phyloP scores from a whole-genome alignment of 805 yeast species.

The Yarrowia alimentaria region DNA sequence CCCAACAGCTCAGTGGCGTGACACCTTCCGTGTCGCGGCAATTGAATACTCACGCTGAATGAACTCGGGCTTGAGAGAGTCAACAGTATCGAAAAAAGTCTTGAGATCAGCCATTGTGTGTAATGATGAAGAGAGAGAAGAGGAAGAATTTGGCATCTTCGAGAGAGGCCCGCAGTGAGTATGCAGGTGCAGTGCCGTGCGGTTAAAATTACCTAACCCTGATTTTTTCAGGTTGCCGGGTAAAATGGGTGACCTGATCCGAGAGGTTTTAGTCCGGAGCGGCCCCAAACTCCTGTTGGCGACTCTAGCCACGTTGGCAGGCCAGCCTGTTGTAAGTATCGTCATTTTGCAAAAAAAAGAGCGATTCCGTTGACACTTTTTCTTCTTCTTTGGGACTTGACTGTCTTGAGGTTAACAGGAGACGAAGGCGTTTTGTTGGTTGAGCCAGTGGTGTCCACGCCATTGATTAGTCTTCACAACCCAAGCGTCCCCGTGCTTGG shows the following conservation, averaged over 20 bases:
- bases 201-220: constrained; percentile 21
- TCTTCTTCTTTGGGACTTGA: no score
- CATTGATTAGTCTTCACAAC: no score
- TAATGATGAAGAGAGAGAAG: constrained; percentile 21
- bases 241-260: constrained; percentile 3
- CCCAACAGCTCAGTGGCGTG: no score
- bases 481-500: no score
- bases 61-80: constrained; percentile 62
- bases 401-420: no score
- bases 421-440: no score
- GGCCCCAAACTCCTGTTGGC: no score
- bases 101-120: constrained; percentile 25
- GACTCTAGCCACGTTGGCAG: no score
- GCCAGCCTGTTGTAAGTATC: no score
- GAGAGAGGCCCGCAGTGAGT: constrained; percentile 17
- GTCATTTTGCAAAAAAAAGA: no score
- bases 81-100: constrained; percentile 24
- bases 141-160: constrained; percentile 7
- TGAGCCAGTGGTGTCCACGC: no score
- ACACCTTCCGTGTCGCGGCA: not conserved
- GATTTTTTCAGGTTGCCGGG: not conserved
- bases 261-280: not conserved
- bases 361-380: no score
- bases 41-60: constrained; percentile 34
- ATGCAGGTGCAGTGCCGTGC: constrained; percentile 25